These are phyloP conservation scores for Panicum miliaceum DNA, from an alignment of 176 grass and related monocot species.

Conservation along the genomic window DNA sequence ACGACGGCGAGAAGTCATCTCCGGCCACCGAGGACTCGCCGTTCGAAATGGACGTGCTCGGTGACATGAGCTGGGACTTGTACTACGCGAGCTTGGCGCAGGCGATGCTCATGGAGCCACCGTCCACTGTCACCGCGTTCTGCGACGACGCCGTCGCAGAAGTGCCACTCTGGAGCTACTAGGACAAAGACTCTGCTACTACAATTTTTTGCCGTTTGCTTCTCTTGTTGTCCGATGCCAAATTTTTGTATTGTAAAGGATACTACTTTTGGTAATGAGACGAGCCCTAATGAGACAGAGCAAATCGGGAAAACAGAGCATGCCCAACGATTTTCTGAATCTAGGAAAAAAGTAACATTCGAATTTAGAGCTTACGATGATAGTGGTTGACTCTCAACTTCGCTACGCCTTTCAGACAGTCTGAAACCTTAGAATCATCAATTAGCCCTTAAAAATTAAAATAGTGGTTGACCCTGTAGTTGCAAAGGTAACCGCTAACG, in stretches of 20 bases:
- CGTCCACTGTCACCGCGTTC: not conserved
- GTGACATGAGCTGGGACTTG: slow-evolving; percentile 58
- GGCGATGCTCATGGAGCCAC: slow-evolving; percentile 59
- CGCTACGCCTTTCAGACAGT: not conserved
- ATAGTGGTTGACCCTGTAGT: slow-evolving; percentile 9
- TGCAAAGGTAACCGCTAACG: not conserved
- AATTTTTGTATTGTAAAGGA: not conserved
- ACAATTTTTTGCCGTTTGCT: not conserved
- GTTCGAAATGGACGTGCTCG: slow-evolving; percentile 41
- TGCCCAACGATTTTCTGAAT: not conserved
- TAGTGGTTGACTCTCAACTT: not conserved
- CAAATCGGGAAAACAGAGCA: slow-evolving; percentile 28
- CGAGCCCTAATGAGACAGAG: too few relatives aligned
- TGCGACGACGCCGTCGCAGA: slow-evolving; percentile 23
- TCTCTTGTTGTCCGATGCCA: not conserved
- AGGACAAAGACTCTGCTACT: not conserved
- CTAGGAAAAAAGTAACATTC: not conserved
- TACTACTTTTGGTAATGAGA: slow-evolving; percentile 15
- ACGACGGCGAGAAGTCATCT: not conserved
- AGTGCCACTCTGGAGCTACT: slow-evolving; percentile 52
- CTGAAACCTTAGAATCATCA: not conserved
- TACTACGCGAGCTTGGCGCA: slow-evolving; percentile 79
- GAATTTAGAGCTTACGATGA: not conserved
- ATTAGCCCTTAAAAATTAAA: not conserved
- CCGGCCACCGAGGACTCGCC: not conserved